phyloP scores from a whole-genome alignment of 768 basidiomycete genomes.

The Phanerodontia chrysosporium region DNA sequence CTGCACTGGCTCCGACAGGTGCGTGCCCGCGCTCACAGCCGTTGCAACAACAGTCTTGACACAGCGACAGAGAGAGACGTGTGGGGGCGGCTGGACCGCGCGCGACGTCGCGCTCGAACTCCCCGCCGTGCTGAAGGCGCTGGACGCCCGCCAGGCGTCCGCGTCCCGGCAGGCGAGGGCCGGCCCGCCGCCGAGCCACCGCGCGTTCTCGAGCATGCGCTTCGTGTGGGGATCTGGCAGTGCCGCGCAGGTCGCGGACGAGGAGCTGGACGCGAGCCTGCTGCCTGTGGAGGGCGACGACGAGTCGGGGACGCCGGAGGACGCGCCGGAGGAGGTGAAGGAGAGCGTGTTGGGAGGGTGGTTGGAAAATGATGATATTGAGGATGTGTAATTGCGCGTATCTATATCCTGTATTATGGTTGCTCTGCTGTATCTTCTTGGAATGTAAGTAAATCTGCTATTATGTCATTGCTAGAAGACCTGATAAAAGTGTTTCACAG shows the following conservation, averaged over 20 bases:
- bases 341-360: slow-evolving; percentile 24
- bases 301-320: slow-evolving; percentile 25
- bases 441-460: no score
- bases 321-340: slow-evolving; percentile 22
- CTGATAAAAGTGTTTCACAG: no score
- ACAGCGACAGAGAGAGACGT: not conserved
- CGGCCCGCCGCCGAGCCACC: slow-evolving; percentile 32
- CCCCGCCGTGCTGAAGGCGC: slow-evolving; percentile 54
- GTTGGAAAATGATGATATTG: slow-evolving; percentile 33
- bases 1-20: slow-evolving; percentile 51
- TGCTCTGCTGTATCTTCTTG: no score
- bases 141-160: slow-evolving; percentile 26
- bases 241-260: slow-evolving; percentile 21
- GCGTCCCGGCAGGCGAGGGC: not conserved
- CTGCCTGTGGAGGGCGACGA: slow-evolving; percentile 22
- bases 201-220: slow-evolving; percentile 47
- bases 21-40: not conserved
- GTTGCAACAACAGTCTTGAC: not conserved
- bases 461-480: no score
- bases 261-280: slow-evolving; percentile 22
- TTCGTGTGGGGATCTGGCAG: slow-evolving; percentile 29
- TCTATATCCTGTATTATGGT: no score
- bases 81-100: slow-evolving; percentile 44
- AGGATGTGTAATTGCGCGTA: slow-evolving; percentile 30
- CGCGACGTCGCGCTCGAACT: slow-evolving; percentile 50